A percentile compares a stretch with the other conserved stretches of the same genome.
These are phyloP conservation scores for Didymella lethalis DNA, from an alignment of 2,329 filamentous ascomycete species.

Conservation along the genomic window DNA sequence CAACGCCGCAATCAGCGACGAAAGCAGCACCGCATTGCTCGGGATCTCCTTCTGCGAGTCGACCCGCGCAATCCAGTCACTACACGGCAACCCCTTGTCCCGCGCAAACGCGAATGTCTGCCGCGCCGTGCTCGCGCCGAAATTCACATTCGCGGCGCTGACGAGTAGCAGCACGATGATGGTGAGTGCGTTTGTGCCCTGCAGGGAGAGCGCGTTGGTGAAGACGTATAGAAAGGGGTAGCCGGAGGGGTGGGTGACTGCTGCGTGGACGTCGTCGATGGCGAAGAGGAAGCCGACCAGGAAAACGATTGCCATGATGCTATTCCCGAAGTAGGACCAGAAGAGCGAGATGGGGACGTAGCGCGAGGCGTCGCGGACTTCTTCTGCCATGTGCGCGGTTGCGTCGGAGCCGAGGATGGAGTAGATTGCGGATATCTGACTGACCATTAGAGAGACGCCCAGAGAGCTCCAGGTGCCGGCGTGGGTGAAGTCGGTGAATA, in stretches of 20 bases:
- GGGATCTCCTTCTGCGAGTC: constrained; percentile 35
- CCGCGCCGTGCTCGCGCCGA: constrained; percentile 36
- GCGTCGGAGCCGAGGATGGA: constrained; percentile 40
- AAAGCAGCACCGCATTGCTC: constrained; percentile 47
- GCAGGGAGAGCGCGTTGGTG: constrained; percentile 30
- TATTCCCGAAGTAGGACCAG: constrained; percentile 48
- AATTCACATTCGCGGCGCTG: constrained; percentile 33
- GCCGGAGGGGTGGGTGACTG: constrained; percentile 40
- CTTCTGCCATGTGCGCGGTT: constrained; percentile 51
- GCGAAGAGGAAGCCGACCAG: constrained; percentile 52
- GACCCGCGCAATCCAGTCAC: constrained; percentile 26
- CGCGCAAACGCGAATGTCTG: constrained; percentile 38
- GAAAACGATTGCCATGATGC: constrained; percentile 40
- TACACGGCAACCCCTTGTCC: constrained; percentile 31
- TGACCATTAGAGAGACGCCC: constrained; percentile 6
- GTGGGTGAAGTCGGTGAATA: constrained; percentile 58
- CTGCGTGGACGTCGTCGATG: constrained; percentile 39
- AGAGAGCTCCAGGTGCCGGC: constrained; percentile 49
- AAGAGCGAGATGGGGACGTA: constrained; percentile 49
- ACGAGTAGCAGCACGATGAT: constrained; percentile 34
- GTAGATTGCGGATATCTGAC: constrained; percentile 10
- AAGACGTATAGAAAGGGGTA: constrained; percentile 51
- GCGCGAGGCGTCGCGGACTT: constrained; percentile 48
- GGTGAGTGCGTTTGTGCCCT: constrained; percentile 33
- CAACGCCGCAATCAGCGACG: constrained; percentile 28